These are phyloP conservation scores for Suillus occidentalis DNA, from an alignment of 768 basidiomycete species.

Conservation along the genomic window DNA sequence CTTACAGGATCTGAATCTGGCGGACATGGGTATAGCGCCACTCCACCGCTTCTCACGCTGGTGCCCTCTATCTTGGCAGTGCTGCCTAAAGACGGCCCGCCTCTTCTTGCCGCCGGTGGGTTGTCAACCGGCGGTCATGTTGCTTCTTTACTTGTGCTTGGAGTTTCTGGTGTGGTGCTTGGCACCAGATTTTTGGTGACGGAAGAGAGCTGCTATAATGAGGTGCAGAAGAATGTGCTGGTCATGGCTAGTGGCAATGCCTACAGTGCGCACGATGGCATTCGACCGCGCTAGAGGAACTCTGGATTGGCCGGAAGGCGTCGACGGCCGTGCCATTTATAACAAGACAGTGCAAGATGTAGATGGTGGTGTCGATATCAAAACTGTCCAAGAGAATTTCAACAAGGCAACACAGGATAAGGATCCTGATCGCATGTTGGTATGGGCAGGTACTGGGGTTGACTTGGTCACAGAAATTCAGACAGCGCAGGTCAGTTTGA, in stretches of 20 bases:
- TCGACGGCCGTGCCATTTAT: constrained; percentile 53
- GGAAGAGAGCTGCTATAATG: constrained; percentile 59
- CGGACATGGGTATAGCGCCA: constrained; percentile 63
- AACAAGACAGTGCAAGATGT: constrained; percentile 58
- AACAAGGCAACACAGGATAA: constrained; percentile 42
- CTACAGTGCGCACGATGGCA: constrained; percentile 58
- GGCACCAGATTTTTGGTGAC: constrained; percentile 79
- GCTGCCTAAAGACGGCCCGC: constrained; percentile 43
- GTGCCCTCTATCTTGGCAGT: constrained; percentile 53
- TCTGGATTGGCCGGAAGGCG: constrained; percentile 56
- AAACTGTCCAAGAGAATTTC: constrained; percentile 44
- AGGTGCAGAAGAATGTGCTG: constrained; percentile 53
- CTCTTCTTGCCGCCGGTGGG: constrained; percentile 75
- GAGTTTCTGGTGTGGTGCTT: constrained; percentile 64
- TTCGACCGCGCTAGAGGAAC: constrained; percentile 61
- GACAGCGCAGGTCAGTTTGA: constrained; percentile 36
- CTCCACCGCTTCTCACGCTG: constrained; percentile 61
- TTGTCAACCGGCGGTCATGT: constrained; percentile 63
- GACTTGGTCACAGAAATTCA: constrained; percentile 51
- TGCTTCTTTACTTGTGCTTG: constrained; percentile 63
- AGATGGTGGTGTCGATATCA: constrained; percentile 47
- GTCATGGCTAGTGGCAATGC: constrained; percentile 42
- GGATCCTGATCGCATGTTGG: constrained; percentile 52
- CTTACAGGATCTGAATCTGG: constrained; percentile 73
- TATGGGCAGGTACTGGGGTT: constrained; percentile 72